phyloP scores from a whole-genome alignment of 1,139 yeast genomes.

The Pichia sp. region DNA sequence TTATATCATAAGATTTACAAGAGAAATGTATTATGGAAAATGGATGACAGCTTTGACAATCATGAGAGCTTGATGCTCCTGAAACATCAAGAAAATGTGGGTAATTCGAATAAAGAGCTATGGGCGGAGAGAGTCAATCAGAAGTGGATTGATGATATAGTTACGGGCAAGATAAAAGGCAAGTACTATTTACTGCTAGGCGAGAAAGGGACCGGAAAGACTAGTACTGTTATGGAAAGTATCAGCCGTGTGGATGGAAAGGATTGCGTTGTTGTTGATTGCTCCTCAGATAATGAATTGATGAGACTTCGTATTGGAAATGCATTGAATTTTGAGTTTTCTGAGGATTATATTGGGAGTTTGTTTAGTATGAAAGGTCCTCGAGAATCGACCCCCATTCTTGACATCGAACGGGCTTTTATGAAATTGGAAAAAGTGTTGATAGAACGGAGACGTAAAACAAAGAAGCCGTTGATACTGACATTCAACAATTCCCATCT shows the following conservation, averaged over 20 bases:
- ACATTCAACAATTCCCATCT: conserved; percentile 73
- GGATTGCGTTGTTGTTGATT: conserved; percentile 71
- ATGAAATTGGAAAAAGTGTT: conserved; percentile 73
- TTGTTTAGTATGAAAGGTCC: conserved; percentile 82
- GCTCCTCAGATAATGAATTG: conserved; percentile 83
- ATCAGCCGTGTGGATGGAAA: conserved; percentile 60
- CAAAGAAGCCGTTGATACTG: conserved; percentile 56
- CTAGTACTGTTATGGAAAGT: conserved; percentile 66
- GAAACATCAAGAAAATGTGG: conserved; percentile 41
- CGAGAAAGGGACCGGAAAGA: conserved; percentile 85
- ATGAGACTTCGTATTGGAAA: conserved; percentile 72
- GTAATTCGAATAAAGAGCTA: conserved; percentile 39
- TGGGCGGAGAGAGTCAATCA: conserved; percentile 77
- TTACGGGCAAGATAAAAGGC: conserved; percentile 59
- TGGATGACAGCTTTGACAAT: conserved; percentile 60
- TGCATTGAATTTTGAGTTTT: conserved; percentile 68
- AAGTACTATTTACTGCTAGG: conserved; percentile 71
- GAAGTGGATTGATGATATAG: conserved; percentile 55
- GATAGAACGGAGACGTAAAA: conserved; percentile 39
- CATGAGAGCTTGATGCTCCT: conserved; percentile 41
- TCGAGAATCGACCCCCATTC: conserved; percentile 74
- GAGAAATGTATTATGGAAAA: conserved; percentile 56
- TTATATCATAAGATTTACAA: conserved; percentile 63
- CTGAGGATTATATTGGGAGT: conserved; percentile 80
- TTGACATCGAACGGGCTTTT: conserved; percentile 81